phyloP scores from a whole-genome alignment of 1,284 basidiomycete species.

The Athelia sp. region DNA sequence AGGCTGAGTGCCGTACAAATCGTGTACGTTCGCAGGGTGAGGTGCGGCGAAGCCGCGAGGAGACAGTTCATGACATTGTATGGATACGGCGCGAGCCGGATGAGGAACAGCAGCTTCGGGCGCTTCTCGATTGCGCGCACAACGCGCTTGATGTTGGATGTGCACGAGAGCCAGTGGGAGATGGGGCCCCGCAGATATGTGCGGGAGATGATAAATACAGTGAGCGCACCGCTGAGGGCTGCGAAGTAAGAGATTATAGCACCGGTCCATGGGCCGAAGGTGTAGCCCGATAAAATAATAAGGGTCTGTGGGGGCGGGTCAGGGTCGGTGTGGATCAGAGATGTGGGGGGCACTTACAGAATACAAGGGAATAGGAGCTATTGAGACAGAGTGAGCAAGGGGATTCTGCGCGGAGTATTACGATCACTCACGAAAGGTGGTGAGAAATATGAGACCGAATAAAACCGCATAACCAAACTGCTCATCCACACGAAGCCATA shows the following conservation, averaged over 20 bases:
- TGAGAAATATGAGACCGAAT: conserved; percentile 75
- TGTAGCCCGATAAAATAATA: conserved; percentile 84
- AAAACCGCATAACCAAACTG: conserved; percentile 67
- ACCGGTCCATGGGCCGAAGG: conserved; percentile 77
- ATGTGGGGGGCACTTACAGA: conserved; percentile 40
- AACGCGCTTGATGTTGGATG: conserved; percentile 63
- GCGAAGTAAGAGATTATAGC: conserved; percentile 80
- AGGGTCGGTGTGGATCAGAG: conserved; percentile 44
- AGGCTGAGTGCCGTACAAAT: conserved; percentile 78
- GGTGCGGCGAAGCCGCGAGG: conserved; percentile 80
- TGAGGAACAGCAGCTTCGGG: conserved; percentile 79
- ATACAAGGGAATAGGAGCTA: conserved; percentile 8
- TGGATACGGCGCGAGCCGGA: conserved; percentile 80
- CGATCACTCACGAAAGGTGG: conserved; percentile 69
- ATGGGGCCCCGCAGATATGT: conserved; percentile 67
- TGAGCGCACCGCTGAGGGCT: conserved; percentile 75
- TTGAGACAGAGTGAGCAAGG: conserved; percentile 8
- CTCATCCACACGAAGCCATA: conserved; percentile 65
- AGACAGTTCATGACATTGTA: conserved; percentile 91
- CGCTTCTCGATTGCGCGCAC: conserved; percentile 85
- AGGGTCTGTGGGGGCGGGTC: conserved; percentile 40
- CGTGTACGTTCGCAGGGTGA: conserved; percentile 75
- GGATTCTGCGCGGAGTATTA: neutral
- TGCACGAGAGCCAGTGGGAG: conserved; percentile 64
- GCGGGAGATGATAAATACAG: conserved; percentile 75